Conservation (phyloP, 78 protist genomes). For the Thecamonas trahens region DNA sequence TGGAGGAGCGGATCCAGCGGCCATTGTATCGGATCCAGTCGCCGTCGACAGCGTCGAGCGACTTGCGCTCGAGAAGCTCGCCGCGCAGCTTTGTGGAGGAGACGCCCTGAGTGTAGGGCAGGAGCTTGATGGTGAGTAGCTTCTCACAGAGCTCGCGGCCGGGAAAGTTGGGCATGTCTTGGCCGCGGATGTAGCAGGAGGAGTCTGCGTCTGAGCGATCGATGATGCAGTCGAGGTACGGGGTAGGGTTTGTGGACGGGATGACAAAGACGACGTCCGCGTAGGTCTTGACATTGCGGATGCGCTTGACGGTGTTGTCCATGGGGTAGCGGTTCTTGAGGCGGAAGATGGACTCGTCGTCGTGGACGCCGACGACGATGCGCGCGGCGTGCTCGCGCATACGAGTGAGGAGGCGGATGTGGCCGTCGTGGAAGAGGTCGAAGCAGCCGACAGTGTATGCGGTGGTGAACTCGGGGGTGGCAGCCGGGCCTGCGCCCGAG, state of each 20-base stretch:
- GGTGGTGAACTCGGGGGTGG: no score
- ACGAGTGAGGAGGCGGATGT: neutral
- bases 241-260: neutral
- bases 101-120: neutral
- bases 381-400: neutral
- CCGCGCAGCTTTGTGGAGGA: neutral
- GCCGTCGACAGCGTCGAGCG: no score
- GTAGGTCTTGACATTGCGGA: neutral
- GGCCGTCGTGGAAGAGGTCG: neutral
- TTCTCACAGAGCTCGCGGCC: neutral
- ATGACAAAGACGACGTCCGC: neutral
- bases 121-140: neutral
- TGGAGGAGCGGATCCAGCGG: no score
- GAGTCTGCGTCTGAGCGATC: neutral
- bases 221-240: neutral
- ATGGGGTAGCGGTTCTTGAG: neutral
- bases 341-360: neutral
- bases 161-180: neutral
- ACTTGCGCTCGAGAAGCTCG: neutral
- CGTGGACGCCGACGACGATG: neutral
- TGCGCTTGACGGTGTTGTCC: neutral
- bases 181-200: neutral
- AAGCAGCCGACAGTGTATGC: neutral
- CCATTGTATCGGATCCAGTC: no score
- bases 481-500: no score